Percentiles rank a stretch among this genome's conserved stretches.
Conservation (phyloP, 1,284 basidiomycete species). For the Sanghuangporus sanghuang region DNA sequence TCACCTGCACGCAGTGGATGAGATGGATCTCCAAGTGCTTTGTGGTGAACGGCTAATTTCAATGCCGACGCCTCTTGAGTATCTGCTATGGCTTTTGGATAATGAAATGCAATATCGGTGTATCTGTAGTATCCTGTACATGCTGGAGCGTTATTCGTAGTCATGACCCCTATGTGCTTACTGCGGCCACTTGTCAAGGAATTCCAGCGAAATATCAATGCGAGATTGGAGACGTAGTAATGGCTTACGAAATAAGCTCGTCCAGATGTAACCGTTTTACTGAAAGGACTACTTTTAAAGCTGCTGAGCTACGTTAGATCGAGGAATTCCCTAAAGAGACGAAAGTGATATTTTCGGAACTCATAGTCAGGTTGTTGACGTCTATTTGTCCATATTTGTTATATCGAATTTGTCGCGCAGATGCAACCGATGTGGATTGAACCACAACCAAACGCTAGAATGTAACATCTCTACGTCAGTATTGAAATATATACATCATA, state of each 20-base stretch:
- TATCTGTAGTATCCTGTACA: conserved; percentile 73
- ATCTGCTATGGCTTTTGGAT: conserved; percentile 45
- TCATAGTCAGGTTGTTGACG: background rate
- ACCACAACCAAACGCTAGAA: background rate
- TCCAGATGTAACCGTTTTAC: too few relatives aligned
- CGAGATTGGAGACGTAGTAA: too few relatives aligned
- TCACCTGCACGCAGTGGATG: conserved; percentile 67
- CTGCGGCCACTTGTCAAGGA: too few relatives aligned
- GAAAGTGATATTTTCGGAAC: background rate
- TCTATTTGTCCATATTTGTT: background rate
- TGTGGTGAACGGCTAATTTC: conserved; percentile 62
- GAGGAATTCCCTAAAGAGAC: too few relatives aligned
- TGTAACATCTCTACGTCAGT: background rate
- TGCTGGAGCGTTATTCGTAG: background rate
- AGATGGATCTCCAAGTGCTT: conserved; percentile 61
- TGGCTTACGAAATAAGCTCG: too few relatives aligned
- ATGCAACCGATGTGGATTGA: background rate
- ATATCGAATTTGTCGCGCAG: background rate
- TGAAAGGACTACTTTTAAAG: too few relatives aligned
- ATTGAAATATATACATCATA: background rate
- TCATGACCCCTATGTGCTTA: conserved; percentile 14
- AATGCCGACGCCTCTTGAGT: conserved; percentile 53
- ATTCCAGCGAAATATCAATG: too few relatives aligned
- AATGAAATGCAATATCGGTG: conserved; percentile 74
- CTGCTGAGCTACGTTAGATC: too few relatives aligned